phyloP scores from a whole-genome alignment of 108 stramenopile genomes.

The Schizochytrium sp. region DNA sequence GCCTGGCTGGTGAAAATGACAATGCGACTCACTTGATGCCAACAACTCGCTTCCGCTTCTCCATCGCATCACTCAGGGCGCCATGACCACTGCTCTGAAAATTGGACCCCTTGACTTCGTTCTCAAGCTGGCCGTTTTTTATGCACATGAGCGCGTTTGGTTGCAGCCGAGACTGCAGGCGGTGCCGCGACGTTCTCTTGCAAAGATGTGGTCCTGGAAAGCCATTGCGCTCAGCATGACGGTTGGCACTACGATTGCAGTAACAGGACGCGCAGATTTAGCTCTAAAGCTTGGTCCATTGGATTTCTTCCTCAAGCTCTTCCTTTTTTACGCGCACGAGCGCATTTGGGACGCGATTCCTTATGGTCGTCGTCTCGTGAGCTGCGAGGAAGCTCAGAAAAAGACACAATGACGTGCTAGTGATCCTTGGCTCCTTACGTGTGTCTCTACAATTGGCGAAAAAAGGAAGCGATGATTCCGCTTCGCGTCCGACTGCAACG shows the following conservation, averaged over 20 bases:
- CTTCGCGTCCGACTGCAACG: too few relatives aligned
- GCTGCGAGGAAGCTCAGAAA: too few relatives aligned
- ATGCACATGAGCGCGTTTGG: background rate
- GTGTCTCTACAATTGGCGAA: too few relatives aligned
- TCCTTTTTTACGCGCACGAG: slow-evolving; percentile 11
- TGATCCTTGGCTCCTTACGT: too few relatives aligned
- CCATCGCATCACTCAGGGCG: background rate
- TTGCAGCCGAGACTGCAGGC: background rate
- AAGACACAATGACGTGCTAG: too few relatives aligned
- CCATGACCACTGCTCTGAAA: background rate
- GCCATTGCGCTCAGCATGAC: background rate
- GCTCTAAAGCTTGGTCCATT: background rate
- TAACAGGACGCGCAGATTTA: background rate
- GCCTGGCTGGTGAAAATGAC: background rate
- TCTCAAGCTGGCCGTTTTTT: background rate
- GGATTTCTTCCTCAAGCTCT: slow-evolving; percentile 4
- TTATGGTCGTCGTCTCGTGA: background rate
- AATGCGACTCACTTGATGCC: too few relatives aligned
- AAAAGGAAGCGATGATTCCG: too few relatives aligned
- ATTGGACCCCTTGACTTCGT: background rate
- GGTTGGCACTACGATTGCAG: background rate
- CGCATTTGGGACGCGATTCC: background rate
- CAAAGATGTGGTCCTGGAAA: background rate
- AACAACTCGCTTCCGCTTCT: background rate
- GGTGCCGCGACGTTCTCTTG: background rate